Evolutionary conservation across 2,329 filamentous ascomycete genomes (phyloP).

Genomic region (Pyrenophora seminiperda): DNA sequence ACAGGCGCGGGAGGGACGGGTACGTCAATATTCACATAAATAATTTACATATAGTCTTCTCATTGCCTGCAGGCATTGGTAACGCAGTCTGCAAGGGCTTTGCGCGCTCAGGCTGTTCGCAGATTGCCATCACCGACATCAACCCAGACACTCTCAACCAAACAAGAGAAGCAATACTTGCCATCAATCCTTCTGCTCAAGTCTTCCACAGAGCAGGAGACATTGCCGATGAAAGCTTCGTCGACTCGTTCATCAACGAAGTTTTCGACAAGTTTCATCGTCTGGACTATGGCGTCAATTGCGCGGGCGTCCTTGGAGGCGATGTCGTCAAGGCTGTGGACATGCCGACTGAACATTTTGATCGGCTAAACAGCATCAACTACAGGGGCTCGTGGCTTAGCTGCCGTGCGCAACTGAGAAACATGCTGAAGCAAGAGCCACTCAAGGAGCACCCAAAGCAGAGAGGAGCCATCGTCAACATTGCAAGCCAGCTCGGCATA

Average conservation of each 20-base stretch:
- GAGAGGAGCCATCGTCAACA: conserved; percentile 60
- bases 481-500: conserved; percentile 59
- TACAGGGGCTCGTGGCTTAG: conserved; percentile 64
- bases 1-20: conserved; percentile 46
- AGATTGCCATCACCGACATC: conserved; percentile 62
- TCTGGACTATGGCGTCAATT: conserved; percentile 62
- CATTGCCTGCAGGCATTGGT: conserved; percentile 57
- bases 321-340: conserved; percentile 52
- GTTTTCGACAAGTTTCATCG: conserved; percentile 49
- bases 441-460: conserved; percentile 44
- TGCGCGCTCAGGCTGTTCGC: conserved; percentile 56
- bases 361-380: conserved; percentile 61
- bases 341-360: conserved; percentile 56
- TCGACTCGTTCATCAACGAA: conserved; percentile 50
- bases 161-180: conserved; percentile 29
- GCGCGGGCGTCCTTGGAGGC: conserved; percentile 58
- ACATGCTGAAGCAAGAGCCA: conserved; percentile 59
- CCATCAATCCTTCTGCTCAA: conserved; percentile 36
- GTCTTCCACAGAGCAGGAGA: conserved; percentile 52
- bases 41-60: not conserved
- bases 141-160: conserved; percentile 49
- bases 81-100: conserved; percentile 59
- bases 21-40: conserved; percentile 7
- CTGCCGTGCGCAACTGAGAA: conserved; percentile 56
- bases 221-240: conserved; percentile 55